These are phyloP conservation scores for Diplodia corticola DNA, from an alignment of 2,329 filamentous ascomycete genomes.

Conservation along the genomic window DNA sequence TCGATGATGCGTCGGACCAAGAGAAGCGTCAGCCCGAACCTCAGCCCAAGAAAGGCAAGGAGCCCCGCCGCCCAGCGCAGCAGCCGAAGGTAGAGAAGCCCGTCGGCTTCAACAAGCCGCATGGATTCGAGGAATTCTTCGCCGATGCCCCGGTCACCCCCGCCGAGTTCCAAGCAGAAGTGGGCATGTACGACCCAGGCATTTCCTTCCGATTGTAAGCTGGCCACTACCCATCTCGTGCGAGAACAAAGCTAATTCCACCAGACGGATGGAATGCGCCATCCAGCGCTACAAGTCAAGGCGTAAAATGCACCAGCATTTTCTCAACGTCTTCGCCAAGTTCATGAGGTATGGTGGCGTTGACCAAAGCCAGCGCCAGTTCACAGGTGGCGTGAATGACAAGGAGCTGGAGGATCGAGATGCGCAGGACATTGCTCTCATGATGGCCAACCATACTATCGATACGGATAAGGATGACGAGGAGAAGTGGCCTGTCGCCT, in stretches of 20 bases:
- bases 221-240: not conserved
- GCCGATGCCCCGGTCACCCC: constrained; percentile 78
- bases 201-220: constrained; percentile 48
- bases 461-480: constrained; percentile 50
- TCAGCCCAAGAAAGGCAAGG: constrained; percentile 21
- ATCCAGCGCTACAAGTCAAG: constrained; percentile 78
- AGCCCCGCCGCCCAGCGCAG: constrained; percentile 24
- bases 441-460: constrained; percentile 64
- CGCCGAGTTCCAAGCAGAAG: constrained; percentile 65
- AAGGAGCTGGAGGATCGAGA: constrained; percentile 64
- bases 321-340: constrained; percentile 68
- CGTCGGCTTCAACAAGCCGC: constrained; percentile 31
- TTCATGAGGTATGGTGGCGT: constrained; percentile 85
- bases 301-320: constrained; percentile 68
- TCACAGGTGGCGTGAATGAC: constrained; percentile 60
- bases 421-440: constrained; percentile 63
- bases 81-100: constrained; percentile 16
- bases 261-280: constrained; percentile 72
- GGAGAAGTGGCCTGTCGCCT: constrained; percentile 75
- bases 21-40: not conserved
- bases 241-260: not conserved
- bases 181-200: constrained; percentile 64
- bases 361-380: constrained; percentile 61
- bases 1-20: constrained; percentile 16
- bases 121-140: constrained; percentile 67